Evolutionary conservation across 2,329 filamentous ascomycete species (phyloP).

Genomic region (Hortaea werneckii): DNA sequence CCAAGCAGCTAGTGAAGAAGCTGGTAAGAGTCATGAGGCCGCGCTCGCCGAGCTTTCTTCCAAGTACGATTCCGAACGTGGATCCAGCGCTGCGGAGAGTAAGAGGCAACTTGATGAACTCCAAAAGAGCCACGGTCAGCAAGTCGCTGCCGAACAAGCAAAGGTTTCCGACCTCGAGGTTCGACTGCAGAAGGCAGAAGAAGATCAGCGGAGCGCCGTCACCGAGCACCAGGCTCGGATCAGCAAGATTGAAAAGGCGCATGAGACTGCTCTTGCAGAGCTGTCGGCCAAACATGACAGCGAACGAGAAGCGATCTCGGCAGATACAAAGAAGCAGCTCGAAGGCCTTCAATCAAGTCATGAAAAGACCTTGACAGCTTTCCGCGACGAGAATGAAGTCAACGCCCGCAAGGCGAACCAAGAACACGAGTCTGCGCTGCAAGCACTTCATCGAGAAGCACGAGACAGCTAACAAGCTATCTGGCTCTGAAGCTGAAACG

Average conservation of each 20-base stretch:
- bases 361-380: neutral
- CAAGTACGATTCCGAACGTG: neutral
- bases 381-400: constrained; percentile 1
- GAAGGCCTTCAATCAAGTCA: constrained; percentile 1
- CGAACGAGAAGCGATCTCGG: neutral
- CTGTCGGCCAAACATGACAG: constrained; percentile 3
- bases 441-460: neutral
- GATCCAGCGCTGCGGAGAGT: neutral
- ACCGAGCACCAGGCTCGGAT: constrained; percentile 1
- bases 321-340: constrained; percentile 1
- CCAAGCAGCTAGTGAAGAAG: neutral
- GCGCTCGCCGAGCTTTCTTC: neutral
- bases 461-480: neutral
- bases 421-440: neutral
- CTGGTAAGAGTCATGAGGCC: neutral
- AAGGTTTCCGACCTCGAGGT: neutral
- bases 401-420: neutral
- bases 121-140: neutral
- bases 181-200: neutral
- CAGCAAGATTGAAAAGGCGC: neutral
- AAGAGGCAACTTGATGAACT: neutral
- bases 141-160: neutral
- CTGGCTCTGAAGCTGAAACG: constrained; percentile 1
- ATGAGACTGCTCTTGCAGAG: constrained; percentile 1
- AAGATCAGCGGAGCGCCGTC: neutral